phyloP scores from a whole-genome alignment of 106 monocot genomes.

The Iris macrosiphon region DNA sequence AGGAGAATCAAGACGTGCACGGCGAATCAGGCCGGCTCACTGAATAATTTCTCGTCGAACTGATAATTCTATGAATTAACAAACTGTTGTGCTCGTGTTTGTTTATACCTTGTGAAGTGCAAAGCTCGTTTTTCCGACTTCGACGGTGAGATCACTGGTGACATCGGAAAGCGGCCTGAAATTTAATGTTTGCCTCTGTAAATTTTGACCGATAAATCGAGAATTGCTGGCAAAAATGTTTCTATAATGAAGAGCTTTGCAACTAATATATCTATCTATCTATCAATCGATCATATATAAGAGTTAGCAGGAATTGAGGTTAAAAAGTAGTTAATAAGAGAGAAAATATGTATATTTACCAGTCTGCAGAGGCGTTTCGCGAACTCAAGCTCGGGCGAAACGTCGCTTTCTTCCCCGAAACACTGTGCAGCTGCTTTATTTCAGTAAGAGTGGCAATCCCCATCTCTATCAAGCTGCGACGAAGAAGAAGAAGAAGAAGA shows the following conservation, averaged over 20 bases:
- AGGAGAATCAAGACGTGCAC: too few species aligned
- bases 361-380: slow-evolving; percentile 54
- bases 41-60: too few species aligned
- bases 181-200: background rate
- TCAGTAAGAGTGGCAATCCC: slow-evolving; percentile 55
- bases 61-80: too few species aligned
- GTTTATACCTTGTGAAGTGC: slow-evolving; percentile 62
- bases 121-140: slow-evolving; percentile 70
- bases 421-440: slow-evolving; percentile 51
- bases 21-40: too few species aligned
- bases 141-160: slow-evolving; percentile 81
- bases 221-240: background rate
- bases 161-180: slow-evolving; percentile 78
- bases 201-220: background rate
- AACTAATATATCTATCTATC: background rate
- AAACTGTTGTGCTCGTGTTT: too few species aligned
- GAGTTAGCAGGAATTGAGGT: background rate
- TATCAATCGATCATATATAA: background rate
- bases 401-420: slow-evolving; percentile 54
- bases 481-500: too few species aligned
- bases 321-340: background rate
- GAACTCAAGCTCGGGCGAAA: slow-evolving; percentile 52
- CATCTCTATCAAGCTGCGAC: slow-evolving; percentile 60
- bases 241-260: background rate
- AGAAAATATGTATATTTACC: slow-evolving; percentile 26